Evolutionary conservation across 2,329 filamentous ascomycete species (phyloP), one percentile per base, ranked within the genome.

Genomic region (Fusarium haematococcum): DNA sequence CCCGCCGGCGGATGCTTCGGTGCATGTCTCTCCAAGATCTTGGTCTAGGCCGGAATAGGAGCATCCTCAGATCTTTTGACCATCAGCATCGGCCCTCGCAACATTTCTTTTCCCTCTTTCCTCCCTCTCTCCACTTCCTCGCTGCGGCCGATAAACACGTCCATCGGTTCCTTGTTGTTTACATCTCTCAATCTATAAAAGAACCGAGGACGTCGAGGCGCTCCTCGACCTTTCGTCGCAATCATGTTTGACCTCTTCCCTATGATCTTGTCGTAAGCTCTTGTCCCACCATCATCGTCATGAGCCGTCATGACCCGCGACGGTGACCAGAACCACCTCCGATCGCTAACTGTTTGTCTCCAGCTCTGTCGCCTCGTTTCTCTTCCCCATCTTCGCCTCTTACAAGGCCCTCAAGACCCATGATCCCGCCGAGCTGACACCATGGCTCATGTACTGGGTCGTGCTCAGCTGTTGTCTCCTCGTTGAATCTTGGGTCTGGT

Each of bases 361-460:
- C 81, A 97, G 95, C 81, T 96, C 94, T 73, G 84, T 96, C 82
- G 92, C 94, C 68, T 97, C 95, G 66, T 95, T 97, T 81, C 91
- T 98, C 81, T 97, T 98, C 82, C 97, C 97, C 61, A 91, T 98
- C 74, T 98, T 98, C 85, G 95, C 96, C 76, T 98, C 96, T 74
- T 98, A 98, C 89, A 98, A 98, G 88, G 96, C 97, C 58, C 93
- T 99, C 80, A 96, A 97, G 85, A 95, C 95, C 18, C 93, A 93
- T 62, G 94, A 98, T 83, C 95, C 95, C 3, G 92, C 94, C 41
- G 92, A 97, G 81, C 89, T 98, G 69, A 94, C 94, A 74, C 96
- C 96, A 92, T 99, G 97, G 97, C 90, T 98, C 76, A 98, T 98
- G 93, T 99, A 98, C 89, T 99, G 96, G 93, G 95, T 98, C 70